These are phyloP conservation scores for Corymbia citriodora DNA, from an alignment of 441 rosid species.

Conservation along the genomic window DNA sequence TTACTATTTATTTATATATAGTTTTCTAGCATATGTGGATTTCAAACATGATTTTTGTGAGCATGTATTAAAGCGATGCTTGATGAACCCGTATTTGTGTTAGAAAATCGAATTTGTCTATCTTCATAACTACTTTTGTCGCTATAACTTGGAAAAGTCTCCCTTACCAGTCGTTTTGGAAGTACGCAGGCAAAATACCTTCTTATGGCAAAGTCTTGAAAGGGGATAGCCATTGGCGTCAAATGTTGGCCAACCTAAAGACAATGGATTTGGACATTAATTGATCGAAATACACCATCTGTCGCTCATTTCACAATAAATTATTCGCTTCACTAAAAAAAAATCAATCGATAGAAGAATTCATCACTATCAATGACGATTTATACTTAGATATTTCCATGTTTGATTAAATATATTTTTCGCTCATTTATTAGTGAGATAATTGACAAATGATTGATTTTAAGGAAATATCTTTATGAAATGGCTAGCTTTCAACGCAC, in stretches of 20 bases:
- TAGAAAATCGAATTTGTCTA: not conserved
- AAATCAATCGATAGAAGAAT: no score
- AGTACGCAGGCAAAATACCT: no score
- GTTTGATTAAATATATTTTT: fast-evolving
- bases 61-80: no score
- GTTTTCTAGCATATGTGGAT: no score
- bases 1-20: no score
- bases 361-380: no score
- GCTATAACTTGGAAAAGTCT: fast-evolving
- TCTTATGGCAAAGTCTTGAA: not conserved
- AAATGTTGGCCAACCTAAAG: not conserved
- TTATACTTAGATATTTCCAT: not conserved
- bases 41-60: fast-evolving
- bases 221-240: not conserved
- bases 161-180: not conserved
- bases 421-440: not conserved
- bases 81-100: no score
- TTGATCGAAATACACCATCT: not conserved
- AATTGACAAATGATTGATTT: fast-evolving
- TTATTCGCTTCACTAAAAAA: not conserved
- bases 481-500: not conserved
- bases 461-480: not conserved
- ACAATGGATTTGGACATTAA: not conserved
- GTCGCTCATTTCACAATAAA: fast-evolving
- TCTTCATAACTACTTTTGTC: fast-evolving